A percentile compares a stretch with the other conserved stretches of the same genome.
phyloP scores from a whole-genome alignment of 2,329 filamentous ascomycete genomes.

The Cordyceps militaris region DNA sequence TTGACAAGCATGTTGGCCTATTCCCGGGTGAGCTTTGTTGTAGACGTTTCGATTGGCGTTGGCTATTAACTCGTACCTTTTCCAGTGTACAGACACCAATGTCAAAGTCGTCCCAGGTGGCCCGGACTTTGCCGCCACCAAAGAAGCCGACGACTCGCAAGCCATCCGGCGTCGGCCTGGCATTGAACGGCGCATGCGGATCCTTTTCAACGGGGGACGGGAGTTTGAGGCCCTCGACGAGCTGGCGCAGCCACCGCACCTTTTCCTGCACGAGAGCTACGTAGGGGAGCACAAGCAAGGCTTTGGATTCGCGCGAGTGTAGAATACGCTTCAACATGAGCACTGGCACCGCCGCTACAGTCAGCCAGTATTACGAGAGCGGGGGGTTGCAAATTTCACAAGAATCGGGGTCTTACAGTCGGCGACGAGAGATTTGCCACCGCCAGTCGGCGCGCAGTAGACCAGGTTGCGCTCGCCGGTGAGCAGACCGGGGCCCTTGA shows the following conservation, averaged over 20 bases:
- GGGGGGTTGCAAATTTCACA: not conserved
- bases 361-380: conserved; percentile 15
- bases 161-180: conserved; percentile 47
- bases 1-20: conserved; percentile 71
- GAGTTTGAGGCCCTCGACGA: conserved; percentile 53
- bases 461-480: conserved; percentile 61
- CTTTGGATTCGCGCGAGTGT: conserved; percentile 56
- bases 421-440: conserved; percentile 70
- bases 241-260: conserved; percentile 61
- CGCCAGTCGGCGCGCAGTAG: conserved; percentile 74
- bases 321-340: conserved; percentile 66
- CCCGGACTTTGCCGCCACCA: conserved; percentile 61
- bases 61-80: conserved; percentile 40
- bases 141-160: conserved; percentile 67
- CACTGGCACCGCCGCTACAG: conserved; percentile 32
- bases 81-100: conserved; percentile 75
- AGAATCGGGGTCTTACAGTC: conserved; percentile 33
- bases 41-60: too few relatives aligned
- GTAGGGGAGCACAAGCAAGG: conserved; percentile 67
- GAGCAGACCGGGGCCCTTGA: conserved; percentile 60
- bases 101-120: conserved; percentile 67
- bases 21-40: not conserved
- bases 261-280: conserved; percentile 77
- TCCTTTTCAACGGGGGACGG: conserved; percentile 28
- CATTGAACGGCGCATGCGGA: conserved; percentile 42